These are phyloP conservation scores for Nothophytophthora sp. DNA, from an alignment of 352 stramenopile genomes.

Conservation along the genomic window DNA sequence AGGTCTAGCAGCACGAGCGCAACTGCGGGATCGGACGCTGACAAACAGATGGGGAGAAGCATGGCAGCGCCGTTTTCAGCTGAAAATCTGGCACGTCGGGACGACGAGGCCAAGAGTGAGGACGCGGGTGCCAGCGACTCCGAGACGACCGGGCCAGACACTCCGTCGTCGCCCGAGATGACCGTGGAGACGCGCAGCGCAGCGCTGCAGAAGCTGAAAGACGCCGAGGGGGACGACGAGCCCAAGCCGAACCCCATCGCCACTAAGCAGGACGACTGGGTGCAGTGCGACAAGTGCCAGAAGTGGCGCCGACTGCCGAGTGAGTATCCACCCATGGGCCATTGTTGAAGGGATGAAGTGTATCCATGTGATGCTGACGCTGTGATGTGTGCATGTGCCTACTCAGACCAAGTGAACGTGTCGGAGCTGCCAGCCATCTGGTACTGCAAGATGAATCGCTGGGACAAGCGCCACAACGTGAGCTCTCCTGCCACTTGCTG, in stretches of 20 bases:
- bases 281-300: conserved; percentile 87
- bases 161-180: conserved; percentile 25
- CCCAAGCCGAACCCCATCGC: conserved; percentile 47
- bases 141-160: conserved; percentile 11
- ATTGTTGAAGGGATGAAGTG: too few relatives aligned
- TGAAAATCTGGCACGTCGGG: background rate
- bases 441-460: conserved; percentile 90
- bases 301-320: conserved; percentile 84
- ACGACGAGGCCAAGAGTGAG: conserved; percentile 15
- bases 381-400: background rate
- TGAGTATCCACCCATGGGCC: too few relatives aligned
- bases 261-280: conserved; percentile 85
- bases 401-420: conserved; percentile 79
- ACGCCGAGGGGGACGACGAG: conserved; percentile 42
- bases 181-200: conserved; percentile 57
- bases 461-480: conserved; percentile 81
- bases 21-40: too few relatives aligned
- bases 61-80: background rate
- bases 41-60: background rate
- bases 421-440: conserved; percentile 69
- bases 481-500: conserved; percentile 11
- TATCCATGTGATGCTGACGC: conserved; percentile 1
- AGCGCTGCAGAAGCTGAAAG: conserved; percentile 50
- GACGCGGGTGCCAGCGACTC: conserved; percentile 9
- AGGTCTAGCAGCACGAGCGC: background rate